Percentiles rank a stretch among this genome's conserved stretches.
Evolutionary conservation across 352 stramenopile species (phyloP).

Genomic region (Pythium dissotocum): DNA sequence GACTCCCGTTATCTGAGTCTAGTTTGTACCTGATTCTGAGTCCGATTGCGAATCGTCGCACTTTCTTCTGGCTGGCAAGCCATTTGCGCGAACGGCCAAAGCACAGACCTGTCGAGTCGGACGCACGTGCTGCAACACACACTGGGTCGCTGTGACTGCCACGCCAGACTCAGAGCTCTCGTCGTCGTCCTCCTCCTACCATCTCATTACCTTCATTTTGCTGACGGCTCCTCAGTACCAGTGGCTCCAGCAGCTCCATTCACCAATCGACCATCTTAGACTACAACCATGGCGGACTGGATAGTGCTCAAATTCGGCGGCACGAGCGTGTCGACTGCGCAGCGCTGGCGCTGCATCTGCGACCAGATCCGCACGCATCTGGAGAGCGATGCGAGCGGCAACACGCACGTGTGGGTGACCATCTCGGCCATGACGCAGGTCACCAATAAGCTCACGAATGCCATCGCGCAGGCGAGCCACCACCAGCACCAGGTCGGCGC

Average conservation of each 20-base stretch:
- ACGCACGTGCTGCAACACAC: background rate
- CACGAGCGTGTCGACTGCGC: conserved; percentile 82
- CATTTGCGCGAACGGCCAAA: conserved; percentile 18
- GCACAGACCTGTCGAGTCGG: background rate
- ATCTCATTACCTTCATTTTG: background rate
- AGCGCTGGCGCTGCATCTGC: conserved; percentile 81
- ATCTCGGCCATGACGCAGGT: conserved; percentile 87
- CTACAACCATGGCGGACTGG: conserved; percentile 38
- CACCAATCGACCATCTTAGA: background rate
- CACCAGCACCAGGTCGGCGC: conserved; percentile 14
- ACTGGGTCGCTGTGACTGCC: background rate
- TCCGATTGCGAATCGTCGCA: conserved; percentile 16
- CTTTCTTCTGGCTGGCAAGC: conserved; percentile 25
- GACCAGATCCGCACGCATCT: conserved; percentile 67
- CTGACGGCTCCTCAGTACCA: background rate
- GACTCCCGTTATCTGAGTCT: background rate
- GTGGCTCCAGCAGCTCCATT: conserved; percentile 1
- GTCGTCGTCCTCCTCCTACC: background rate
- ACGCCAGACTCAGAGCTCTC: background rate
- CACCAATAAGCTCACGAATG: conserved; percentile 82
- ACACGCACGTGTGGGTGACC: conserved; percentile 80
- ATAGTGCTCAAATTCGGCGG: conserved; percentile 90
- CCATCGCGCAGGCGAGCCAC: conserved; percentile 47
- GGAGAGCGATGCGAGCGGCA: conserved; percentile 23
- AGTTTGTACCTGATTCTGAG: conserved; percentile 7